Base-by-base conservation (phyloP, 2,329 filamentous ascomycete species). In the Escovopsis sp. region DNA sequence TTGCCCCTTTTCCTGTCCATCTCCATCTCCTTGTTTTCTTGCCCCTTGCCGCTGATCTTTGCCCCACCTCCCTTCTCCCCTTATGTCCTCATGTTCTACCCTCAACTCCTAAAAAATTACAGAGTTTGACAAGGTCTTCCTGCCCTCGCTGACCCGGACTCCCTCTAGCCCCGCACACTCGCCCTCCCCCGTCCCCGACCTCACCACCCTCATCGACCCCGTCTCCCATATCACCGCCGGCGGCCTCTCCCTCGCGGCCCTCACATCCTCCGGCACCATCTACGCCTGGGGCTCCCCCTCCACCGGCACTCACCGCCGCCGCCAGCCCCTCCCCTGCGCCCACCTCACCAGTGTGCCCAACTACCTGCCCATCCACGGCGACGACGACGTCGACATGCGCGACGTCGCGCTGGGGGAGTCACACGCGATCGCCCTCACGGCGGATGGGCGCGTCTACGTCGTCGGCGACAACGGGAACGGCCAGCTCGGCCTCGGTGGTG, bases 341-440 rank as follows among this genome's bases (percentile, higher is more conserved):
- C 9, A 9, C 19, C 43, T 63, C 14, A 41, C 31, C 9, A 41
- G 36, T 3, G 36, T 52, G 8, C 65, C 68, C 2, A 57, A 50
- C 23, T 68, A 68, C 1, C 48, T 66, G 1, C 58, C 65, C 8
- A 52, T 71, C 1, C 59, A 63, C 5, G 56, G 53, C 5, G 60
- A 60, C 4, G 56, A 53, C 5, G 60, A 60, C 4, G 55, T 60
- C 16, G 70, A 79, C 39, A 56, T 79, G 3, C 41, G 58, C 5
- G 73, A 78, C 41, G 57, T 76, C 27, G 68, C 62, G 1, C 47
- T 79, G 5, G 76, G 76, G 0, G 65, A 68, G 26, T 59, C 61
- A 7, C 75, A 80, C 49, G 60, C 72, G n/a, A 55, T 77, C 8
- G 66, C 65, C 5, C 48, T 79, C 17, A 68, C 64, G 0, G 55